Base-by-base conservation (phyloP, 1,284 basidiomycete genomes). In the Fomitopsis pinicola region DNA sequence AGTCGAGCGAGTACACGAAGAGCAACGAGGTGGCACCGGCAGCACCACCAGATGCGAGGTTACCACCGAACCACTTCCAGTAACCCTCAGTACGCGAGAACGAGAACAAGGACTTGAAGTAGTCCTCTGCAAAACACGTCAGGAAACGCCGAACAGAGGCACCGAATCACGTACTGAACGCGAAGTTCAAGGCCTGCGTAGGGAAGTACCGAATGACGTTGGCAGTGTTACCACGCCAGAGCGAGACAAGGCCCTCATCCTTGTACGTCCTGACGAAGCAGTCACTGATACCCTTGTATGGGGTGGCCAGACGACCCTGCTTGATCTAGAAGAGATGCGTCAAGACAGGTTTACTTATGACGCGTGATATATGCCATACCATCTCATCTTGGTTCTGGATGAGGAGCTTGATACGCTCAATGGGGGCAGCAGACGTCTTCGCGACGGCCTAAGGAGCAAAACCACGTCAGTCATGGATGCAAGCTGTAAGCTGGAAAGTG, bases 181-280 rank as follows among this genome's bases (percentile, higher is more conserved):
- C 92, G 73, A 97, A 97, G 89, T 97, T 97, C 71, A 97, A 81
- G 42, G 94, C 94, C 77, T 97, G 94, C 52, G 95, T 97, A 61
- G 94, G 94, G 91, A 97, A 97, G 88, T 97, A 96, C 78, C 94
- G 94, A 79, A 97, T 95, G 78, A 97, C 95, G 79, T 97, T 97
- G 83, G 95, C 94, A 54, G 94, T 95, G 87, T 97, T 97, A 76
- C 94, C 95, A 80, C 95, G 85, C 95, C 95, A 97, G 72, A 97
- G 81, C 17, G 95, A 90, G 62, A 94, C 82, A 61, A 95, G 78
- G 76, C 95, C 94, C 82, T 97, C 94, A n/a, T 95, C 94, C 66
- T 77, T 80, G 82, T 94, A 94, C 64, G 93, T 95, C 69, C 95
- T 94, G 64, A 69, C 60, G 75, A 95, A 96, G 72, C 95, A 95